These are phyloP conservation scores for Colletotrichum australisinense DNA, from an alignment of 2,329 filamentous ascomycete species.

Conservation along the genomic window DNA sequence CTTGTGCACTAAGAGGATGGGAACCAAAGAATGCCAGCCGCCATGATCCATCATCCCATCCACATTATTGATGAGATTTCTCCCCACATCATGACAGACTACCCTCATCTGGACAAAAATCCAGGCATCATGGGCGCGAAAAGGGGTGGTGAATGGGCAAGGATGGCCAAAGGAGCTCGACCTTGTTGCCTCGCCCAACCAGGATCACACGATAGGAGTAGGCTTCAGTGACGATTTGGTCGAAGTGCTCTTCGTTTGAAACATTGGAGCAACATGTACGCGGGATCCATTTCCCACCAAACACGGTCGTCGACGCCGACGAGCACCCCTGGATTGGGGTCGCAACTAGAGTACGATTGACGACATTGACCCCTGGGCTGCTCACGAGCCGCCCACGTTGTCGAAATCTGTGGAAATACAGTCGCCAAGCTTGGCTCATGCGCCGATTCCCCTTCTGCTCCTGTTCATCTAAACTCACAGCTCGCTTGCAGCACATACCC, in stretches of 20 bases:
- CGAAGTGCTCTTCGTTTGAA: slow-evolving; percentile 14
- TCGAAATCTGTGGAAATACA: background rate
- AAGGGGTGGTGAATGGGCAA: slow-evolving; percentile 7
- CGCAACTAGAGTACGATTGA: slow-evolving; percentile 23
- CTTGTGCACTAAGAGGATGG: too few relatives aligned
- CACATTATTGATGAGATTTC: background rate
- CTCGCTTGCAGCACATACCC: background rate
- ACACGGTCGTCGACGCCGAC: slow-evolving; percentile 5
- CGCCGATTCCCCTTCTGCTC: slow-evolving; percentile 23
- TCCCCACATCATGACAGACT: background rate
- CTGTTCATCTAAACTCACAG: slow-evolving; percentile 33
- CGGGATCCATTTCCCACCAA: slow-evolving; percentile 7
- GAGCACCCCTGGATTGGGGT: slow-evolving; percentile 9
- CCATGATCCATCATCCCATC: background rate
- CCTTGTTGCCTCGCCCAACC: background rate
- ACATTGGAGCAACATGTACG: slow-evolving; percentile 4
- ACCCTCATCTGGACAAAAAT: background rate
- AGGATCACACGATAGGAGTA: background rate
- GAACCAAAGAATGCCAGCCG: background rate
- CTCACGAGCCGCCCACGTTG: background rate
- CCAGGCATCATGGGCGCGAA: slow-evolving; percentile 10
- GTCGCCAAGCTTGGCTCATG: slow-evolving; percentile 22
- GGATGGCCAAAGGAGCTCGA: background rate
- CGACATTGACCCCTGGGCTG: slow-evolving; percentile 24
- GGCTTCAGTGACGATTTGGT: background rate